phyloP scores from a whole-genome alignment of 768 basidiomycete genomes.

The Mycena albidolilacea region DNA sequence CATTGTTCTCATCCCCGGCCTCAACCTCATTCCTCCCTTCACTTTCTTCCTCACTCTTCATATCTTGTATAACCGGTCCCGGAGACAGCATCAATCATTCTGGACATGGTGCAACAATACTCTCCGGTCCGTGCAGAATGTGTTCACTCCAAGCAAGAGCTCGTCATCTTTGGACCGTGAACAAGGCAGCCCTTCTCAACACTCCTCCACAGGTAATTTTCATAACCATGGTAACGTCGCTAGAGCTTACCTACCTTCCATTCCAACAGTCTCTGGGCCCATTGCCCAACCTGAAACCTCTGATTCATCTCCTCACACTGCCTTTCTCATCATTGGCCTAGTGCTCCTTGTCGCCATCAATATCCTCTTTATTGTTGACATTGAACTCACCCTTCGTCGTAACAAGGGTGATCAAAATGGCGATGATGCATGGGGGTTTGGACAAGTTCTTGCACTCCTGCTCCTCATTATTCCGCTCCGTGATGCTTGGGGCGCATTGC shows the following conservation, averaged over 20 bases:
- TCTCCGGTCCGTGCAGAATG: not conserved
- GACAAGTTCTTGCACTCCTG: too few relatives aligned
- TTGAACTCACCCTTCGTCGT: too few relatives aligned
- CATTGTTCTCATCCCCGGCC: not conserved
- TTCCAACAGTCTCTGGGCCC: not conserved
- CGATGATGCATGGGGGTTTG: too few relatives aligned
- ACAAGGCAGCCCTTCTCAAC: not conserved
- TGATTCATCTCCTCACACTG: not conserved
- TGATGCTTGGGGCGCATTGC: too few relatives aligned
- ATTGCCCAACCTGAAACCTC: not conserved
- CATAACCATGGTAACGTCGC: not conserved
- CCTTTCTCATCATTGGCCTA: conserved; percentile 3
- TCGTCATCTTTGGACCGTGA: not conserved
- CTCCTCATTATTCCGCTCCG: too few relatives aligned
- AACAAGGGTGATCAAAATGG: too few relatives aligned
- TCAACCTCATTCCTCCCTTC: conserved; percentile 17
- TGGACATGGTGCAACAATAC: not conserved
- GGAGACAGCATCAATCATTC: not conserved
- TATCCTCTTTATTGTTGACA: not conserved
- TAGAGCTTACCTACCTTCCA: not conserved
- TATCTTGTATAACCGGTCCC: not conserved
- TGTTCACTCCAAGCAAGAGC: not conserved
- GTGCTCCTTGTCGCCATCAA: not conserved
- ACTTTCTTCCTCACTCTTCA: conserved; percentile 1
- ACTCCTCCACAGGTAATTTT: not conserved